Evolutionary conservation across 2,329 filamentous ascomycete species (phyloP), one percentile per base, ranked within the genome.

Genomic region (Purpureocillium lavendulum): DNA sequence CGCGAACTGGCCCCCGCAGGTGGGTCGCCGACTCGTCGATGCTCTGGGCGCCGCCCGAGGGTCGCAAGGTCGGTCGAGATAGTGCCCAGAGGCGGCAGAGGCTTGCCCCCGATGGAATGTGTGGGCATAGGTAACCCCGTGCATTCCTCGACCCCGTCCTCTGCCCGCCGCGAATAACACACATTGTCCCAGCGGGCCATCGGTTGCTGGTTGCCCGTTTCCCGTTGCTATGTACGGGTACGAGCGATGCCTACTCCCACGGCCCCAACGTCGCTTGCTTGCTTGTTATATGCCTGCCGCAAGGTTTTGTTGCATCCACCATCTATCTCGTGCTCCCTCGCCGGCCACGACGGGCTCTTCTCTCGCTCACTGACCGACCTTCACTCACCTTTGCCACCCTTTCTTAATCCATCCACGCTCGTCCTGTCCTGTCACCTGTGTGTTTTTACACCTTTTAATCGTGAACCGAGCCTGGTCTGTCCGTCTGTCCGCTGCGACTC

Each of bases 141-240:
- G 39, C 39, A 41, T 41, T 41, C 39, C 39, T 37, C 35, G 13
- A 29, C 39, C 39, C 35, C 36, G 17, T 30, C 39, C 18, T 30
- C 16, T 21, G 18, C 29, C 17, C 26, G n/a, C 15, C 26, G 26
- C 11, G 14, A 41, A 41, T 26, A 41, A 41, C 39, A 41, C 14
- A 21, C 16, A 26, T 26, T 26, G 21, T 26, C 21, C 21, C 21
- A 26, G 10, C 21, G 21, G 10, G 21, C 21, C 21, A 26, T 10
- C 21, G 6, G 21, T 26, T 26, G 21, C 24, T 32, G 30, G 38
- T 35, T 28, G 38, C 34, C 35, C 29, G 29, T 21, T 33, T 26
- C 21, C 21, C 39, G 39, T 36, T 41, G 39, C 34, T 30, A 36
- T 40, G 39, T 36, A 40, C 21, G 21, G 21, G 21, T 10, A 5